Percentiles rank a stretch among this genome's conserved stretches.
Evolutionary conservation across 2,329 filamentous ascomycete species (phyloP).

Genomic region (Calonectria hongkongensis): DNA sequence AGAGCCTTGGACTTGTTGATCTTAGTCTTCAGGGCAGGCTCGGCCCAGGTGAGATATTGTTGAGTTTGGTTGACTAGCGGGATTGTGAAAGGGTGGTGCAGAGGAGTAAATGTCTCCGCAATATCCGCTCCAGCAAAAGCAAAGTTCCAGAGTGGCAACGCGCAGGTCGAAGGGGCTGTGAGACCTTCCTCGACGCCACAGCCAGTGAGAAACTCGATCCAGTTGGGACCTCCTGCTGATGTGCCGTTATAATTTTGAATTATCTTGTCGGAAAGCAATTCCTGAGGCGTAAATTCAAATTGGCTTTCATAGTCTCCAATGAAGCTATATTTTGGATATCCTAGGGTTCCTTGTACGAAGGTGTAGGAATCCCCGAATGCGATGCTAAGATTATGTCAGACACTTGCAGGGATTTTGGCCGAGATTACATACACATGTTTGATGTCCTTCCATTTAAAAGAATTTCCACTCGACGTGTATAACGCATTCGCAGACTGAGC

Average conservation of each 20-base stretch:
- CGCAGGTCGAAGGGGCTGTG: conserved; percentile 31
- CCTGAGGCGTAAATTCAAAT: conserved; percentile 33
- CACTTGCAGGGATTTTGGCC: background rate
- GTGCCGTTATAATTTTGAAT: conserved; percentile 33
- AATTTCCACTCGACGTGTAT: background rate
- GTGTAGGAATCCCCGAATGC: conserved; percentile 41
- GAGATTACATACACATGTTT: conserved; percentile 7
- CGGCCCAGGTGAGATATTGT: conserved; percentile 38
- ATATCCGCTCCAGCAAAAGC: conserved; percentile 35
- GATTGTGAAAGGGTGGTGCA: conserved; percentile 33
- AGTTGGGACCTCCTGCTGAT: conserved; percentile 35
- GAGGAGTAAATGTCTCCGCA: conserved; percentile 28
- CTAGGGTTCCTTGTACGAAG: conserved; percentile 32
- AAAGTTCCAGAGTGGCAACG: conserved; percentile 38
- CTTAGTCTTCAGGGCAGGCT: conserved; percentile 18
- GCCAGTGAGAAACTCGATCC: conserved; percentile 35
- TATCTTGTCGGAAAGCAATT: conserved; percentile 28
- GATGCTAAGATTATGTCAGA: conserved; percentile 16
- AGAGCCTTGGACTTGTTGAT: conserved; percentile 33
- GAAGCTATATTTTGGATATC: conserved; percentile 39
- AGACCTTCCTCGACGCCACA: conserved; percentile 34
- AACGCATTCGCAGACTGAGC: background rate
- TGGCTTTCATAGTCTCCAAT: conserved; percentile 36
- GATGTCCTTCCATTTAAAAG: conserved; percentile 24
- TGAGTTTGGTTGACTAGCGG: conserved; percentile 39